Conservation (phyloP, 306 rosid species). For the Rosa chinensis region DNA sequence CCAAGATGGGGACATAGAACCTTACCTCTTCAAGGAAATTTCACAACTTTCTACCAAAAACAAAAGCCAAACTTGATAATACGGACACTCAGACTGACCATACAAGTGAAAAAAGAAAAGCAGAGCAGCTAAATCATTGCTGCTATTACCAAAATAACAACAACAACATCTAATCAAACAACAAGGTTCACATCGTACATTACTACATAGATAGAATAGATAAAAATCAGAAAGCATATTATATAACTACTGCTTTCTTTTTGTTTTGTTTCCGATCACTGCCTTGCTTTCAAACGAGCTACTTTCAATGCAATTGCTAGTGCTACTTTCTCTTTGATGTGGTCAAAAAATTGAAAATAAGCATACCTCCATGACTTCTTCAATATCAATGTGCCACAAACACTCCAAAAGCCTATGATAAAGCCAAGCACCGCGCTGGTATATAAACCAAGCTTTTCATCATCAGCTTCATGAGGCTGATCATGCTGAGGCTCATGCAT, state of each 20-base stretch:
- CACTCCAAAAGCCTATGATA: neutral
- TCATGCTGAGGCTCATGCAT: neutral
- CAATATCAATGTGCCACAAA: neutral
- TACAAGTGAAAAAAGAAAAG: conserved; percentile 2
- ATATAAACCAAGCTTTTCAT: neutral
- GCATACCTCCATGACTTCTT: conserved; percentile 18
- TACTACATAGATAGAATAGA: neutral
- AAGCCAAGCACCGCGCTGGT: neutral
- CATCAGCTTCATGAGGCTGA: neutral
- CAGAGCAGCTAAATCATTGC: neutral
- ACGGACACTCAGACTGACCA: neutral
- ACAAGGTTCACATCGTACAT: neutral
- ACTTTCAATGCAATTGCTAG: neutral
- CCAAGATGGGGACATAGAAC: conserved; percentile 1
- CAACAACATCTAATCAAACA: neutral
- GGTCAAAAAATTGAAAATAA: neutral
- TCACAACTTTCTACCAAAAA: neutral
- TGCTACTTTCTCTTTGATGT: neutral
- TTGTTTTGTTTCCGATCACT: neutral
- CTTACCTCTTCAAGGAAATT: neutral
- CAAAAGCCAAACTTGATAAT: neutral
- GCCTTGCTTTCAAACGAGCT: neutral
- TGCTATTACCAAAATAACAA: neutral
- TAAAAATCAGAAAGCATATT: neutral
- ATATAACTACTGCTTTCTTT: neutral